These are phyloP conservation scores for Malus sylvestris DNA, from an alignment of 306 rosid species.

Conservation along the genomic window DNA sequence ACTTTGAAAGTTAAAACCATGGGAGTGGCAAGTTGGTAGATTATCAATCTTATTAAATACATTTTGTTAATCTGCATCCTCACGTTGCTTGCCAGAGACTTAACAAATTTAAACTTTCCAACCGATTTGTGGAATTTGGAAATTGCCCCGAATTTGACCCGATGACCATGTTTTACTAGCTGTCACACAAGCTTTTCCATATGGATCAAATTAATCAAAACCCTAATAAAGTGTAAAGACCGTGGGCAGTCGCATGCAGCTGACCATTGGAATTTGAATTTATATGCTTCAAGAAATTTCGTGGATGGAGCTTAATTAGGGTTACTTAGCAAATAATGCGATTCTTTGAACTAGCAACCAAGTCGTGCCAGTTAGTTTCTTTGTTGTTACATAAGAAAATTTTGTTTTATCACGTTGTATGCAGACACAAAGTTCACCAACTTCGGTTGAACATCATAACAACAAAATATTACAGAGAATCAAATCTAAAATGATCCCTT, in stretches of 20 bases:
- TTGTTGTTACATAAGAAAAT: background rate
- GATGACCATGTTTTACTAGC: background rate
- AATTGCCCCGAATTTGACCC: constrained; percentile 29
- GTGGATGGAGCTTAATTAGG: background rate
- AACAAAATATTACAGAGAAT: constrained; percentile 12
- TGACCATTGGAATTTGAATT: constrained; percentile 13
- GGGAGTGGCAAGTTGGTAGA: too few relatives aligned
- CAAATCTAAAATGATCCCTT: constrained; percentile 16
- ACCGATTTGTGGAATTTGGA: constrained; percentile 25
- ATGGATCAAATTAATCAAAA: background rate
- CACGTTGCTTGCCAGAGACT: constrained; percentile 24
- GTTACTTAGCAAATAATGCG: background rate
- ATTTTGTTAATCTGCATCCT: background rate
- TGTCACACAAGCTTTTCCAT: constrained; percentile 22
- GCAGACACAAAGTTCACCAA: constrained; percentile 1
- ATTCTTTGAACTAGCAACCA: constrained; percentile 17
- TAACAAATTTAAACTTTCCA: constrained; percentile 46
- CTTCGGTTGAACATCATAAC: background rate
- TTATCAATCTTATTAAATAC: background rate
- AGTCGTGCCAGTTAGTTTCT: constrained; percentile 29
- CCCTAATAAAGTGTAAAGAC: background rate
- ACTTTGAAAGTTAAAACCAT: background rate
- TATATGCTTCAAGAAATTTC: constrained; percentile 9
- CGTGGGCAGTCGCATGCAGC: constrained; percentile 12
- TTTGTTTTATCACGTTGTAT: background rate